A percentile compares a stretch with the other conserved stretches of the same genome.
Evolutionary conservation across 192 early-diverging fungal genomes (phyloP).

Genomic region (Coemansia sp.): DNA sequence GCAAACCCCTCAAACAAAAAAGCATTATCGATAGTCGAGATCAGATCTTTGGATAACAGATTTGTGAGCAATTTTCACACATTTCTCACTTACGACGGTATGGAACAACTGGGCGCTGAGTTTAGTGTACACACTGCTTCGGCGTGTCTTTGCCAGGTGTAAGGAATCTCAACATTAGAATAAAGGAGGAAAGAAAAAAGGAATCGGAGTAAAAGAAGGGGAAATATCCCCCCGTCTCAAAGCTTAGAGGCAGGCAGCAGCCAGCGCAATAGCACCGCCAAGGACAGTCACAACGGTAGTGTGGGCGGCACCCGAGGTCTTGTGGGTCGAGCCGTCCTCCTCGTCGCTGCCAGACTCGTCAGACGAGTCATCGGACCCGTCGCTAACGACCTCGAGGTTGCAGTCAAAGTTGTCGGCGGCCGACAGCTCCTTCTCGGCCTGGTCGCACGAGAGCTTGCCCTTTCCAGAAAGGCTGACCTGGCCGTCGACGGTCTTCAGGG

Average conservation of each 20-base stretch:
- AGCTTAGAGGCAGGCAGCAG: slow-evolving; percentile 34
- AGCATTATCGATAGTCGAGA: too few species aligned
- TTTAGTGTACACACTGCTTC: too few species aligned
- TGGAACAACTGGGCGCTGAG: too few species aligned
- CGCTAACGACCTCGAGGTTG: slow-evolving; percentile 8
- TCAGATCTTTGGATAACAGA: too few species aligned
- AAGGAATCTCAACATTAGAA: slow-evolving; percentile 2
- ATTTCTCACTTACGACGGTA: too few species aligned
- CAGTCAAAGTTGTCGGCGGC: slow-evolving; percentile 37
- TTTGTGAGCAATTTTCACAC: too few species aligned
- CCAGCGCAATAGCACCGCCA: slow-evolving; percentile 28
- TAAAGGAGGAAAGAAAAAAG: slow-evolving; percentile 1
- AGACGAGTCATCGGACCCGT: slow-evolving; percentile 1
- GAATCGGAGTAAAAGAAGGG: neutral
- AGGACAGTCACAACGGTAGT: slow-evolving; percentile 17
- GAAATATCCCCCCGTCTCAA: neutral
- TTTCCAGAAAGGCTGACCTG: slow-evolving; percentile 63
- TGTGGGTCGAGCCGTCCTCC: neutral
- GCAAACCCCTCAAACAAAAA: too few species aligned
- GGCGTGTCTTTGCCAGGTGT: too few species aligned
- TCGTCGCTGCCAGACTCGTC: neutral
- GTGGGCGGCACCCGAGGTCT: slow-evolving; percentile 26
- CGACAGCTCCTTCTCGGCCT: slow-evolving; percentile 22
- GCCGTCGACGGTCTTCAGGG: slow-evolving; percentile 58
- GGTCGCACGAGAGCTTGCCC: slow-evolving; percentile 55